A percentile compares a stretch with the other conserved stretches of the same genome.
These are phyloP conservation scores for Blyttiomyces sp. DNA, from an alignment of 371 early-diverging fungal species.

Conservation along the genomic window DNA sequence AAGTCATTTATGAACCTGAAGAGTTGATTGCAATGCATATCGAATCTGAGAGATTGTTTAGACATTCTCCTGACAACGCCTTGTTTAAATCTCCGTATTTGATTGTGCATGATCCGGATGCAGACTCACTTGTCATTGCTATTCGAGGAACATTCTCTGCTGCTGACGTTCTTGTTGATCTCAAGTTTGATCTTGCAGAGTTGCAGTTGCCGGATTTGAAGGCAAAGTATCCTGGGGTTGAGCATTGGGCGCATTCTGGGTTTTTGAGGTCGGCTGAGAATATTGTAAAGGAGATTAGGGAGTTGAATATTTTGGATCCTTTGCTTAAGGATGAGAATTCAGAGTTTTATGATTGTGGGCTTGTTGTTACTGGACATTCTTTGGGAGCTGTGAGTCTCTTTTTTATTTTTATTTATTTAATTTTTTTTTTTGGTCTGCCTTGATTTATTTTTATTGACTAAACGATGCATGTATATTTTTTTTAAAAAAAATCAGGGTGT, in stretches of 20 bases:
- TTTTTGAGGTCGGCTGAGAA: constrained; percentile 35
- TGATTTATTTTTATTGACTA: background rate
- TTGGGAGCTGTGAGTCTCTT: constrained; percentile 26
- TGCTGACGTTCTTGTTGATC: constrained; percentile 39
- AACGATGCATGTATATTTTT: constrained; percentile 1
- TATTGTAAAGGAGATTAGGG: constrained; percentile 29
- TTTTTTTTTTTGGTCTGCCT: background rate
- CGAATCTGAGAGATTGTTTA: constrained; percentile 14
- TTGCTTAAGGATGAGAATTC: constrained; percentile 8
- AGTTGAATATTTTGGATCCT: constrained; percentile 15
- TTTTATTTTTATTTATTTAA: background rate
- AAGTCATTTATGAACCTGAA: constrained; percentile 28
- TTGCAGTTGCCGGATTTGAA: constrained; percentile 17
- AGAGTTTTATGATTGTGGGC: constrained; percentile 18
- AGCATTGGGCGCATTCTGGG: constrained; percentile 29
- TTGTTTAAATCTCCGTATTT: constrained; percentile 31
- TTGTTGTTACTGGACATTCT: constrained; percentile 41
- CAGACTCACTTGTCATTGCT: constrained; percentile 33
- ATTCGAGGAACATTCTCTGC: constrained; percentile 39
- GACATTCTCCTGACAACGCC: constrained; percentile 20
- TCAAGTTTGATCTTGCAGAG: constrained; percentile 30
- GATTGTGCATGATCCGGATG: constrained; percentile 30
- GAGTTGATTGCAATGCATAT: constrained; percentile 16
- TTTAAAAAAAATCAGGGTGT: constrained; percentile 37
- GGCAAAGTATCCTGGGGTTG: background rate